phyloP scores from a whole-genome alignment of 345 rosid species.

The Pugionium dolabratum region DNA sequence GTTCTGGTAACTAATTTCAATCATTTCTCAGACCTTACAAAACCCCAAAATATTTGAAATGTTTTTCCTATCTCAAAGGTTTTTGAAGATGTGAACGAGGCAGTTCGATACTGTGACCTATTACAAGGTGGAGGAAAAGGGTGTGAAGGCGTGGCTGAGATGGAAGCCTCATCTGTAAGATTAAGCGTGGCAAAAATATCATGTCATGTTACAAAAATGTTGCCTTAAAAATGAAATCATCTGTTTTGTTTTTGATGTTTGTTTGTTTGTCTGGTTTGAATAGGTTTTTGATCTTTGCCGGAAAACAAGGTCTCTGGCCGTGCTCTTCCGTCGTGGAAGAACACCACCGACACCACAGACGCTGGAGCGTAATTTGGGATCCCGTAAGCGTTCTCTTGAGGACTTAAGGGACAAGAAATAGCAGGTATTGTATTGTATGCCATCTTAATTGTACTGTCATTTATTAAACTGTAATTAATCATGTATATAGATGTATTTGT shows the following conservation, averaged over 20 bases:
- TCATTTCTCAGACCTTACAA: neutral
- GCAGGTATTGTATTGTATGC: conserved; percentile 3
- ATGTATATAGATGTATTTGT: conserved; percentile 7
- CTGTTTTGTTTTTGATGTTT: conserved; percentile 8
- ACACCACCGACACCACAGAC: conserved; percentile 86
- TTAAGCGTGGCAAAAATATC: neutral
- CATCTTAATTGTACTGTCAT: neutral
- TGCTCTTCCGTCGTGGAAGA: conserved; percentile 80
- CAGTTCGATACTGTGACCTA: conserved; percentile 79
- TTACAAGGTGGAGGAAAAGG: conserved; percentile 95
- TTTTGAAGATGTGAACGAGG: conserved; percentile 91
- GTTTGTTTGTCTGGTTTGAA: conserved; percentile 3
- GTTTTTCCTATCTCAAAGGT: conserved; percentile 48
- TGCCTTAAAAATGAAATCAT: neutral
- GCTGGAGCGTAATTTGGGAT: conserved; percentile 79
- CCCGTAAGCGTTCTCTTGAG: conserved; percentile 90
- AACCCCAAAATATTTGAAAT: neutral
- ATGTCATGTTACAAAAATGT: neutral
- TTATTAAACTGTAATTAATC: conserved; percentile 13
- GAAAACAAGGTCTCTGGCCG: conserved; percentile 80
- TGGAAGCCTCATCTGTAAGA: conserved; percentile 91
- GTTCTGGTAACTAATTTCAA: conserved; percentile 63
- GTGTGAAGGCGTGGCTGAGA: conserved; percentile 96
- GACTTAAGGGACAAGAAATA: conserved; percentile 53
- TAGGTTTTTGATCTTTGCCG: conserved; percentile 93